phyloP scores from a whole-genome alignment of 192 early-diverging fungal genomes.

The Borealophlyctis nickersoniae region DNA sequence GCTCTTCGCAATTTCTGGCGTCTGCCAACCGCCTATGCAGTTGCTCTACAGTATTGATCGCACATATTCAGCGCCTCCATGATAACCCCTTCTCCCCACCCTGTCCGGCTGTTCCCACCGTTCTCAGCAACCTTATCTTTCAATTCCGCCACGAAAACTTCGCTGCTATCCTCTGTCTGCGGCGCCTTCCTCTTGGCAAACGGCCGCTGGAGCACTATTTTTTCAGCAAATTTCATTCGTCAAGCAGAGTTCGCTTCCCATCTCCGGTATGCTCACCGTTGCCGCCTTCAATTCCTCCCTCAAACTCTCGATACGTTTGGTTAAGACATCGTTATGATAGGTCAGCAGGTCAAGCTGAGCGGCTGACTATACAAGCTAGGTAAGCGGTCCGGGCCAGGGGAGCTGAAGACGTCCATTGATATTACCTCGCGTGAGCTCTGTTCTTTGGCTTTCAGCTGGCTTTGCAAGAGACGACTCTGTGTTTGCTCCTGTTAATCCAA shows the following conservation, averaged over 20 bases:
- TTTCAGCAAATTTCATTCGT: no score
- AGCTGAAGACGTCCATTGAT: no score
- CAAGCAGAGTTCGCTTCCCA: no score
- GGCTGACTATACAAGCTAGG: neutral
- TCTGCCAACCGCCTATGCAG: neutral
- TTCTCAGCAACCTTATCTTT: neutral
- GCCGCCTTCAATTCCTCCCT: neutral
- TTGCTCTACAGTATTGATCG: neutral
- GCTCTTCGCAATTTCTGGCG: neutral
- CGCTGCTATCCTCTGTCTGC: neutral
- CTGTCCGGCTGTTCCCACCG: no score
- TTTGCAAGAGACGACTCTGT: neutral
- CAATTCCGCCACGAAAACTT: neutral
- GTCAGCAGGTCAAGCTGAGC: neutral
- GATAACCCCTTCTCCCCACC: no score
- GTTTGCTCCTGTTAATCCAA: neutral
- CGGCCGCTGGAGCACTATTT: no score
- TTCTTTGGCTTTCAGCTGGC: neutral
- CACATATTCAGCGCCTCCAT: no score
- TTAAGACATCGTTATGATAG: neutral
- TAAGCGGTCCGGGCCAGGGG: no score
- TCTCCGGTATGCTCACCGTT: neutral
- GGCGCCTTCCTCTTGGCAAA: no score
- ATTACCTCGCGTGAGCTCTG: neutral
- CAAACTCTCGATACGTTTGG: neutral